These are phyloP conservation scores for Lactuca saligna DNA, from an alignment of 129 eudicot species.

Conservation along the genomic window DNA sequence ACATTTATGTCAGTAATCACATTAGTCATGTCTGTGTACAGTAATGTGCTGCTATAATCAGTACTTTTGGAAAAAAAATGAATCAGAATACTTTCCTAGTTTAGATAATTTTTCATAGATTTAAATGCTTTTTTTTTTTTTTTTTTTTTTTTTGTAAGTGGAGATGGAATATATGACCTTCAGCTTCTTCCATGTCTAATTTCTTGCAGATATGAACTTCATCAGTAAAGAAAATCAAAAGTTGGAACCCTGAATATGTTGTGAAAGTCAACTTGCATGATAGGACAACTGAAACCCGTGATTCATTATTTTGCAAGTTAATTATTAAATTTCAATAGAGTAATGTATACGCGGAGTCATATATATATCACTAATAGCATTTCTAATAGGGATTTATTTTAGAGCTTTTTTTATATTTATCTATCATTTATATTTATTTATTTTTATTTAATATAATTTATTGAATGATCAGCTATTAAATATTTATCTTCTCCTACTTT, in stretches of 20 bases:
- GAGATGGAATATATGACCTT: not conserved
- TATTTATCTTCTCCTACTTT: too few species aligned
- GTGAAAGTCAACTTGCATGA: not conserved
- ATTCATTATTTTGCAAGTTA: too few species aligned
- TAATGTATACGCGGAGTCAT: too few species aligned
- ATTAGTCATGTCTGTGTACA: not conserved
- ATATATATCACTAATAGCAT: too few species aligned
- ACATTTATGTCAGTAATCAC: conserved; percentile 3
- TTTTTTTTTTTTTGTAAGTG: not conserved
- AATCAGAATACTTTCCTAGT: conserved; percentile 4
- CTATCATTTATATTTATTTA: too few species aligned
- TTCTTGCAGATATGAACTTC: not conserved
- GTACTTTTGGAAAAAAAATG: not conserved
- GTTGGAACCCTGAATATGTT: not conserved
- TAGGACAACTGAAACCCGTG: not conserved
- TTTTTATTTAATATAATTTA: too few species aligned
- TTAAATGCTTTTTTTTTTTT: not conserved
- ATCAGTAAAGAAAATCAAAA: not conserved
- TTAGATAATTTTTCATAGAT: not conserved
- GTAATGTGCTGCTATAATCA: not conserved
- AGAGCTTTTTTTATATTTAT: too few species aligned
- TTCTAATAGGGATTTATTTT: too few species aligned
- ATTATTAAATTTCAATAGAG: too few species aligned
- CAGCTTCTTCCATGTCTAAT: not conserved
- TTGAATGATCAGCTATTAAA: too few species aligned